Evolutionary conservation across 1,139 yeast species (phyloP).

Genomic region (Blastobotrys persicus): DNA sequence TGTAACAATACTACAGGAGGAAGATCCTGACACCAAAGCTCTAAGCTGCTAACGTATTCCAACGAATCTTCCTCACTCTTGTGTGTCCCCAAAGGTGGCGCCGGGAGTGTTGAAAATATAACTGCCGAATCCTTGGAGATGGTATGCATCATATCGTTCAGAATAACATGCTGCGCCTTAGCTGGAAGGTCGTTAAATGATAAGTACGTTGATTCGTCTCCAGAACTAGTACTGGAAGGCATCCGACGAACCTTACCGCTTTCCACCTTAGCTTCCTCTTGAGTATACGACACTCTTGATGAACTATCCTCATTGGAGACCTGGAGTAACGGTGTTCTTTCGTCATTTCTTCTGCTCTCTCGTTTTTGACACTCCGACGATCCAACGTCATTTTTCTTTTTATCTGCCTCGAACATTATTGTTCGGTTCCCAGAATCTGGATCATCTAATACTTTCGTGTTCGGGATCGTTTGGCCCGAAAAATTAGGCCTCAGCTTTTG

Average conservation of each 20-base stretch:
- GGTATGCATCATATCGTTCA: constrained; percentile 77
- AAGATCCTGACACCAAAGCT: constrained; percentile 74
- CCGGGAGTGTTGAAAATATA: constrained; percentile 84
- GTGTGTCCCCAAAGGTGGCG: constrained; percentile 82
- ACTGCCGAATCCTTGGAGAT: constrained; percentile 62
- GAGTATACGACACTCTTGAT: neutral
- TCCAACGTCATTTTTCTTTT: neutral
- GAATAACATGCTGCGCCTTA: constrained; percentile 80
- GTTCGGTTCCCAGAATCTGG: constrained; percentile 63
- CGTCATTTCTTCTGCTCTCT: constrained; percentile 11
- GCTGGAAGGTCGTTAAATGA: constrained; percentile 87
- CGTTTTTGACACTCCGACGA: neutral
- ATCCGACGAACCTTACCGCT: neutral
- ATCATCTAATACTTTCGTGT: constrained; percentile 67
- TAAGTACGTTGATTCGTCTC: constrained; percentile 28
- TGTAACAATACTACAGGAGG: constrained; percentile 82
- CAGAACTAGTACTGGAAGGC: constrained; percentile 1
- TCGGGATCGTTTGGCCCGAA: constrained; percentile 75
- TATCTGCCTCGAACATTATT: constrained; percentile 45
- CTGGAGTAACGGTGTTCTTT: constrained; percentile 16
- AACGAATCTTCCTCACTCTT: constrained; percentile 62
- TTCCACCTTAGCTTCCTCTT: neutral
- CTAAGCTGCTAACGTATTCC: constrained; percentile 72
- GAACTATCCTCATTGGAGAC: neutral
- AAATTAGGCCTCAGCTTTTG: constrained; percentile 54